A percentile compares a stretch with the other conserved stretches of the same genome.
Conservation (phyloP, 345 rosid species). For the Salix purpurea region DNA sequence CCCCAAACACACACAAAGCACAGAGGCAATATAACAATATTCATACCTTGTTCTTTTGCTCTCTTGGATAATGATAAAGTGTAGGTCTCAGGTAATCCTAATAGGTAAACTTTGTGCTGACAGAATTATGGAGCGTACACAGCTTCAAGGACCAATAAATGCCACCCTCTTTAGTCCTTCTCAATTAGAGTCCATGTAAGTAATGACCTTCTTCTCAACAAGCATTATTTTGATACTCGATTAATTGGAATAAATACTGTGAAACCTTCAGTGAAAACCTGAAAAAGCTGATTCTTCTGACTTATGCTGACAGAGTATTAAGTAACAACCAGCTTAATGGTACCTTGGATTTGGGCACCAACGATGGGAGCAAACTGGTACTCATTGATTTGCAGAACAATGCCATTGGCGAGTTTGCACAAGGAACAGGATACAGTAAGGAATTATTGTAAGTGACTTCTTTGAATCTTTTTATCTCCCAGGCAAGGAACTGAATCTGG, state of each 20-base stretch:
- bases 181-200: not conserved
- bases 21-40: not conserved
- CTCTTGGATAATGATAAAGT: no score
- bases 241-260: not conserved
- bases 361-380: not conserved
- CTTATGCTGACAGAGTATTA: not conserved
- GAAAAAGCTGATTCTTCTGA: not conserved
- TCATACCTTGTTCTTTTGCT: no score
- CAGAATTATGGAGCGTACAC: not conserved
- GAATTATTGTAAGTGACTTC: not conserved
- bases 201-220: not conserved
- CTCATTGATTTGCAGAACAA: constrained; percentile 6
- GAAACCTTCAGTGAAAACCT: not conserved
- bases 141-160: not conserved
- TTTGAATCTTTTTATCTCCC: not conserved
- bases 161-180: not conserved
- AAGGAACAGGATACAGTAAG: not conserved
- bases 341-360: not conserved
- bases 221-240: not conserved
- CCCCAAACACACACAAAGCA: not conserved
- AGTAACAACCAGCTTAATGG: constrained; percentile 5
- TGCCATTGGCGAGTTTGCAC: not conserved
- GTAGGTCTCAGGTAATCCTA: no score
- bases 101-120: not conserved
- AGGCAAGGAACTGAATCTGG: not conserved